Conservation (phyloP, 2,329 filamentous ascomycete genomes). For the Nemania diffusa region DNA sequence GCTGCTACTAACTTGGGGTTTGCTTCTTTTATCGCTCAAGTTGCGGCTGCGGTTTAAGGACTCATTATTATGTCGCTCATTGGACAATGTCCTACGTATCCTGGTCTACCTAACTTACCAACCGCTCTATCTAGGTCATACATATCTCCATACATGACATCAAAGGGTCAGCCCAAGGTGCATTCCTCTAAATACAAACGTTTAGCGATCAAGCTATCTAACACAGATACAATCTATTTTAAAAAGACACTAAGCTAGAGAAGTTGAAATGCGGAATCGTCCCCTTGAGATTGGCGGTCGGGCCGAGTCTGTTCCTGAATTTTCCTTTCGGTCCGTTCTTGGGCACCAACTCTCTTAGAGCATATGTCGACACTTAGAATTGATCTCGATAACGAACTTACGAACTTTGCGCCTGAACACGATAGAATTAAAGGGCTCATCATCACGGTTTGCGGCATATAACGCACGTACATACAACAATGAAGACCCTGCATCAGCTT, state of each 20-base stretch:
- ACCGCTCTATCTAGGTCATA: background rate
- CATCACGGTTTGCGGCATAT: constrained; percentile 20
- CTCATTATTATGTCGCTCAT: constrained; percentile 11
- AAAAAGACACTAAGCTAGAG: background rate
- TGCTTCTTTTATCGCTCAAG: background rate
- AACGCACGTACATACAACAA: constrained; percentile 8
- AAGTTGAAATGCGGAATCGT: constrained; percentile 1
- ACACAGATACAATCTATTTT: background rate
- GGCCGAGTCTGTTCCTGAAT: constrained; percentile 32
- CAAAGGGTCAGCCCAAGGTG: background rate
- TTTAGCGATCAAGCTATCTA: background rate
- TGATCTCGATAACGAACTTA: background rate
- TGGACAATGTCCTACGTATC: background rate
- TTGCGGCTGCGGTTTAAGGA: background rate
- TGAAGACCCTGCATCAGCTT: constrained; percentile 8
- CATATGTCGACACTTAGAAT: background rate
- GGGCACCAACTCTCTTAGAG: constrained; percentile 13
- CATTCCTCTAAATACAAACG: background rate
- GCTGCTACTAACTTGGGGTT: background rate
- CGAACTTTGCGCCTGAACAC: background rate
- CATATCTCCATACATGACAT: background rate
- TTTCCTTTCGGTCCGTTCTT: constrained; percentile 37
- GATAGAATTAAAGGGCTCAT: background rate
- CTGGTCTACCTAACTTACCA: background rate
- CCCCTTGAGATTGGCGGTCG: constrained; percentile 16